Evolutionary conservation across 2,329 filamentous ascomycete species (phyloP).

Genomic region (Emergomyces pasteurianus): DNA sequence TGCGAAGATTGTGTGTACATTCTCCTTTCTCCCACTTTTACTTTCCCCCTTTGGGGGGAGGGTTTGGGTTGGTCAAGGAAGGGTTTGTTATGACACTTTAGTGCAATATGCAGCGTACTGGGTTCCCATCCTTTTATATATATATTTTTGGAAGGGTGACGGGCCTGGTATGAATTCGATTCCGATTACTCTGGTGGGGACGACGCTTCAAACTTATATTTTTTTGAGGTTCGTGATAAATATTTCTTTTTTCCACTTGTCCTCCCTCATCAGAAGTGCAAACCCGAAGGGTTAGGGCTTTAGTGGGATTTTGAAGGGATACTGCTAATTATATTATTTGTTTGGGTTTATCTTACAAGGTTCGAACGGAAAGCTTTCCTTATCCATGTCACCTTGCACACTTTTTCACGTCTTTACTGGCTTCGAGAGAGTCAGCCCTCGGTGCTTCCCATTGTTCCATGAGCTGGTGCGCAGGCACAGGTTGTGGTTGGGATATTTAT

Average conservation of each 20-base stretch:
- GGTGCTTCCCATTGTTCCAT: too few species aligned
- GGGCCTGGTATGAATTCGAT: conserved; percentile 60
- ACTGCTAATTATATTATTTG: not conserved
- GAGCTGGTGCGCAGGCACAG: not conserved
- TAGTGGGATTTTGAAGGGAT: not conserved
- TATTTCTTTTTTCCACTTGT: not conserved
- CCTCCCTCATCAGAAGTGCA: not conserved
- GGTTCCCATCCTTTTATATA: conserved; percentile 23
- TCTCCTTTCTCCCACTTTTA: conserved; percentile 14
- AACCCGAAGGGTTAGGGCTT: too few species aligned
- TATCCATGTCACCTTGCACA: not conserved
- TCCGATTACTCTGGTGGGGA: conserved; percentile 83
- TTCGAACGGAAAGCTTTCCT: not conserved
- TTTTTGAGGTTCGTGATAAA: conserved; percentile 36
- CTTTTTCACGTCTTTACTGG: not conserved
- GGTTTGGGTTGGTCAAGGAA: not conserved
- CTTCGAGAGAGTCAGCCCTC: not conserved
- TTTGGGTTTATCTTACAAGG: not conserved
- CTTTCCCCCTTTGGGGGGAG: not conserved
- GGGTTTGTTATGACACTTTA: conserved; percentile 55
- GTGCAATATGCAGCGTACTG: conserved; percentile 86
- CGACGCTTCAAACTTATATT: conserved; percentile 52
- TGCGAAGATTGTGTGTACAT: conserved; percentile 76
- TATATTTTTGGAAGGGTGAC: conserved; percentile 15
- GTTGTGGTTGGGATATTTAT: not conserved